These are phyloP conservation scores for Tulasnella sp. DNA, from an alignment of 768 basidiomycete species.

Conservation along the genomic window DNA sequence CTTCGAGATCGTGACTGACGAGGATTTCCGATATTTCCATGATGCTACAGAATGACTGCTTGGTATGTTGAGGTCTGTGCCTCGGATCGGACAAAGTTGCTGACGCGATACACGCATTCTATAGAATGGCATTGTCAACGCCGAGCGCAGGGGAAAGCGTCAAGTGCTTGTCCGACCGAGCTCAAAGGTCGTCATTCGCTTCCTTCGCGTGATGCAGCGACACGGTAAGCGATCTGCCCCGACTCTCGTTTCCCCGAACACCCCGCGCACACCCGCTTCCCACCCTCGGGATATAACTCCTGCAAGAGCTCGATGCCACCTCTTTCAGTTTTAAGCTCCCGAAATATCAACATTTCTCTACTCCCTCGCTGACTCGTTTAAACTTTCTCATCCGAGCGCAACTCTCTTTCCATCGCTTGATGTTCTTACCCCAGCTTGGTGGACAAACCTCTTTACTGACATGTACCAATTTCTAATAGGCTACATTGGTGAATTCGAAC, in stretches of 20 bases:
- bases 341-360: slow-evolving; percentile 51
- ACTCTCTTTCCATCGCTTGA: slow-evolving; percentile 13
- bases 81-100: not conserved
- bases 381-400: not conserved
- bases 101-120: not conserved
- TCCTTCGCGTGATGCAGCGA: slow-evolving; percentile 97
- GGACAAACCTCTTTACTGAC: slow-evolving; percentile 18
- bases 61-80: slow-evolving; percentile 38
- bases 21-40: not conserved
- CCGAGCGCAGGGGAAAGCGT: slow-evolving; percentile 98
- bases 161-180: slow-evolving; percentile 97
- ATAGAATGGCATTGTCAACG: slow-evolving; percentile 98
- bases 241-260: not conserved
- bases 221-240: slow-evolving; percentile 66
- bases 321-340: slow-evolving; percentile 76
- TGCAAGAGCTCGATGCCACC: slow-evolving; percentile 58
- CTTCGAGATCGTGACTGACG: not conserved
- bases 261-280: slow-evolving; percentile 27
- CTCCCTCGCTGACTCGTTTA: not conserved
- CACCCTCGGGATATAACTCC: slow-evolving; percentile 82
- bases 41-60: slow-evolving; percentile 53
- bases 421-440: not conserved
- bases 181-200: slow-evolving; percentile 97
- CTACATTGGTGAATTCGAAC: slow-evolving; percentile 98
- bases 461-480: slow-evolving; percentile 52